Evolutionary conservation across 495 filamentous ascomycete genomes (phyloP), one percentile per base, ranked within the genome.

Genomic region (Emericellopsis terricola): DNA sequence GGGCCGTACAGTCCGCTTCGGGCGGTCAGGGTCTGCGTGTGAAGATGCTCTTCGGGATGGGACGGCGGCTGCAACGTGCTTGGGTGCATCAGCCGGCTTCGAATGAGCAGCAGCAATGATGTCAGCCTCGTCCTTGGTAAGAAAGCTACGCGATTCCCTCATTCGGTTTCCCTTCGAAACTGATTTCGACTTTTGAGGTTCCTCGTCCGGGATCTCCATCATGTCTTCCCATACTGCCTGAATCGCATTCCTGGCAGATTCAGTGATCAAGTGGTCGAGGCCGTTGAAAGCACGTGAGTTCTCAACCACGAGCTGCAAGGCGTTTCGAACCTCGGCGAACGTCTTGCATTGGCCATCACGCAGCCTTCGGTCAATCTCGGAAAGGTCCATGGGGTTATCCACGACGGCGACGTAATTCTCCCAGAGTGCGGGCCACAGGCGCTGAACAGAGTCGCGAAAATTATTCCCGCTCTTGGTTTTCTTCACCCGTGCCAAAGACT

Each of bases 1-100:
- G 9, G 83, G 80, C 47, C 94, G 85, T 26, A 97, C 93, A 13
- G 92, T 84, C 4, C 89, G 78, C 61, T 94, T 94, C 19, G 84
- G 81, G 26, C 89, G 76, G 36, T 67, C 67, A 21, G 72, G 76
- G 41, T 81, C 81, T 4, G 64, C 62, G 38, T 73, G 73, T 2
- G 73, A 78, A 2, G 78, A 85, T 46, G 92, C 84, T 13, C 89
- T 81, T 34, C 89, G 83, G 11, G 23, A 6, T n/a, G n/a, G n/a
- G 39, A 24, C 33, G 8, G 14, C 33, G 21, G 11, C 24, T 9
- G 33, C n/a, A 13, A 17, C 33, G 13, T 19, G 3, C 13, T 19
- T 23, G 15, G 33, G 33, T 15, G 19, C 24, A 11, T 19, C 20
- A 7, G 33, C 33, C 3, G 33, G 33, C 2, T 21, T 23, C 1